A percentile compares a stretch with the other conserved stretches of the same genome.
phyloP scores from a whole-genome alignment of 164 flowering plant genomes.

The Vitis riparia region DNA sequence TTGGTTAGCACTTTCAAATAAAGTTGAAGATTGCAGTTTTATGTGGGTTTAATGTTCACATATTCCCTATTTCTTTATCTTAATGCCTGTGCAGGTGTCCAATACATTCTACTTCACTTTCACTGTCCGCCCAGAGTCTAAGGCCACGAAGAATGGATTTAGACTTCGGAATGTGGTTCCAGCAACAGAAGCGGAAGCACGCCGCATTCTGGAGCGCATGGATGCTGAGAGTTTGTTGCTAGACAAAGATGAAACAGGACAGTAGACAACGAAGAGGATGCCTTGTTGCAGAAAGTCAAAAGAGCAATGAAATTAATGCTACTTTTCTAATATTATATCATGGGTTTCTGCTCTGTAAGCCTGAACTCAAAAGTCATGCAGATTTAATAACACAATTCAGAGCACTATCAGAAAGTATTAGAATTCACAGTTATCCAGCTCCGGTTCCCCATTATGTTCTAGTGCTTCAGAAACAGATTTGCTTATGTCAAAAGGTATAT shows the following conservation, averaged over 20 bases:
- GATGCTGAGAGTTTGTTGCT: constrained; percentile 52
- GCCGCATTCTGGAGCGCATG: constrained; percentile 71
- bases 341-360: not conserved
- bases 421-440: not conserved
- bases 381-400: not conserved
- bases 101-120: constrained; percentile 93
- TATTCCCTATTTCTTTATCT: not conserved
- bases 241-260: not conserved
- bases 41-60: constrained; percentile 1
- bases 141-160: constrained; percentile 48
- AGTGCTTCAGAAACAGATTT: not conserved
- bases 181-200: constrained; percentile 91
- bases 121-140: constrained; percentile 71
- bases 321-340: no score
- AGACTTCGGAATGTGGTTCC: constrained; percentile 82
- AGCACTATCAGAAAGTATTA: no score
- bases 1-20: not conserved
- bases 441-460: not conserved
- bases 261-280: not conserved
- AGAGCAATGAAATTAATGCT: no score
- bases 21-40: not conserved
- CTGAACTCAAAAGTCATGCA: not conserved
- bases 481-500: not conserved
- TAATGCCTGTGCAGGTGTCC: constrained; percentile 53
- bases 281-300: no score